Conservation (phyloP, 2,329 filamentous ascomycete species). For the Colletotrichum lentis region DNA sequence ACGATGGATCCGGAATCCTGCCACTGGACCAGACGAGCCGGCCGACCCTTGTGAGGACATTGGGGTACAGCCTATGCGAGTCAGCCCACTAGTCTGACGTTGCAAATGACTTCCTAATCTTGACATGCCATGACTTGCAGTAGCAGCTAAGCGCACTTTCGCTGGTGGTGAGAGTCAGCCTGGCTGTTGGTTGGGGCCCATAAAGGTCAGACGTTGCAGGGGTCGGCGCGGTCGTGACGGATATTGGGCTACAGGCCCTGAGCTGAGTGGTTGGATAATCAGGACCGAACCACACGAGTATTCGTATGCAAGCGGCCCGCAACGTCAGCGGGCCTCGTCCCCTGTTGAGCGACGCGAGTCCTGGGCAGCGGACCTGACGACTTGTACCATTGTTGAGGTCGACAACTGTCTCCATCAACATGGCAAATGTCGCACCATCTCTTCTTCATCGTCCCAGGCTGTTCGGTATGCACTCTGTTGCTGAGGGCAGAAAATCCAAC, state of each 20-base stretch:
- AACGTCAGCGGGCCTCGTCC: not conserved
- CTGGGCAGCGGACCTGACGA: not conserved
- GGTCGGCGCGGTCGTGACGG: not conserved
- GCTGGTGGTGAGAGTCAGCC: not conserved
- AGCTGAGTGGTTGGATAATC: not conserved
- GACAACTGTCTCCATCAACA: not conserved
- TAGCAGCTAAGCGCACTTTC: not conserved
- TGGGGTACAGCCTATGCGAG: constrained; percentile 4
- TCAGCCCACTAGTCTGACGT: constrained; percentile 1
- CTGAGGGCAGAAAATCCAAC: not conserved
- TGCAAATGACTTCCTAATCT: not conserved
- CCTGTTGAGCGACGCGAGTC: not conserved
- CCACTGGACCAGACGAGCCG: not conserved
- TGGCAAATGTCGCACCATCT: constrained; percentile 13
- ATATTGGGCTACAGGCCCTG: not conserved
- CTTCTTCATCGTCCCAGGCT: not conserved
- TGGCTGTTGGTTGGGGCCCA: too few relatives aligned
- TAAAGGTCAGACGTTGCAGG: too few relatives aligned
- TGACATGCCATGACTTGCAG: not conserved
- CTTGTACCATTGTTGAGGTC: not conserved
- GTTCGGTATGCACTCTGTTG: not conserved
- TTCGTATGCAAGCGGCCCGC: not conserved
- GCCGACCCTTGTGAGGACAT: constrained; percentile 3
- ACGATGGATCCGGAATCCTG: constrained; percentile 10
- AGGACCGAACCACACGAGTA: not conserved